Evolutionary conservation across 768 basidiomycete genomes (phyloP), one percentile per base, ranked within the genome.

Genomic region (Cyclocybe aegerita): DNA sequence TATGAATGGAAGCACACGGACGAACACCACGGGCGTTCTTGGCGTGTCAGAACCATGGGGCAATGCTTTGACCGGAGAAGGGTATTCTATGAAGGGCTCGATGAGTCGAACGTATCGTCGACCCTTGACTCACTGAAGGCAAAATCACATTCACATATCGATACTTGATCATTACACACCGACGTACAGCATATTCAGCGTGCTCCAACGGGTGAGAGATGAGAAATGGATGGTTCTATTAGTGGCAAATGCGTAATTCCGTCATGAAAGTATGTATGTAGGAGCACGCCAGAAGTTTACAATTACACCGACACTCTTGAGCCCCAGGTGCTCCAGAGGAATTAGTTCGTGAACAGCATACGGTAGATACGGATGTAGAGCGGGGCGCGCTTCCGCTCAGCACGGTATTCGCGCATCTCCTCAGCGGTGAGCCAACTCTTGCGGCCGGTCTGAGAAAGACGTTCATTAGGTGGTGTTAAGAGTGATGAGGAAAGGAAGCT

Each of bases 351-450:
- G 58, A 76, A 76, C 15, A 74, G 59, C 11, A 67, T 66, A 47
- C 75, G 69, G 50, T 68, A 76, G 17, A 70, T 49, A 43, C 72
- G 69, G 50, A 72, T 51, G 52, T 70, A 54, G 10, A 66, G 42
- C 30, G 73, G 74, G 31, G 75, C 75, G n/a, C 38, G 23, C 38
- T 39, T 47, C 37, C 75, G 68, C 45, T 73, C 70, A 9, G 73
- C 74, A 9, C 71, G 72, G 55, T 65, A 75, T 49, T 64, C 63
- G 39, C 70, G 65, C 75, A 76, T 75, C 54, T 76, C 70, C 45
- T 72, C 71, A 3, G 68, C 74, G 4, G 74, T 76, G 23, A 73
- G 61, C 75, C 75, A 76, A 56, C 70, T 71, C 66, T 75, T 76
- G 49, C 75, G 72, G 39, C 73, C 74, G 54, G 74, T 64, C 68